Evolutionary conservation across 192 early-diverging fungal species (phyloP).

Genomic region (Gonapodya sp.): DNA sequence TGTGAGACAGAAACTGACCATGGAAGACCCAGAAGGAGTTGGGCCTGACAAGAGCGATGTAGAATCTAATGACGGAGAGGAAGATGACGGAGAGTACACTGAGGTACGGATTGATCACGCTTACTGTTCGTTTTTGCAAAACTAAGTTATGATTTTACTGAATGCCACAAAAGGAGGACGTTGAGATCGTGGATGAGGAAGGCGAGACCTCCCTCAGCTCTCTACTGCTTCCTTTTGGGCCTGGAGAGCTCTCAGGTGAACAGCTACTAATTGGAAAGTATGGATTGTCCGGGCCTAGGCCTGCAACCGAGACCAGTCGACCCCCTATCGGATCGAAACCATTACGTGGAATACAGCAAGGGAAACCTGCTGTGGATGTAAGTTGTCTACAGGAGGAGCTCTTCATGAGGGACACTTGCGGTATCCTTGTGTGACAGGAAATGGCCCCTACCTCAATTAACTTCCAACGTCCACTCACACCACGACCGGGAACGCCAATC

Average conservation of each 20-base stretch:
- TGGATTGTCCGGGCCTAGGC: background rate
- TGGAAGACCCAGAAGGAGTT: background rate
- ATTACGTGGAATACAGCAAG: background rate
- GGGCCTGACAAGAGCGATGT: background rate
- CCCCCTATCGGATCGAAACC: no score
- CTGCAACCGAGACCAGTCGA: no score
- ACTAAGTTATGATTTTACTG: background rate
- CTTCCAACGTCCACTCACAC: background rate
- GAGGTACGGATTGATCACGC: background rate
- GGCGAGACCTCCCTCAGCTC: background rate
- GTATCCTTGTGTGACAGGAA: no score
- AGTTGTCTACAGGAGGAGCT: no score
- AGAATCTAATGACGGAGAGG: background rate
- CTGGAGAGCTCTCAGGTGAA: background rate
- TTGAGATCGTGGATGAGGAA: background rate
- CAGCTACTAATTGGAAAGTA: background rate
- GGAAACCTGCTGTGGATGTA: background rate
- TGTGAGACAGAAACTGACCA: background rate
- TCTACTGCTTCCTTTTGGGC: background rate
- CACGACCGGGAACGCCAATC: background rate
- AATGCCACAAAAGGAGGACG: background rate
- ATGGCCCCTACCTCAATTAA: no score
- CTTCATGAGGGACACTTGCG: no score
- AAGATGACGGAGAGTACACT: background rate
- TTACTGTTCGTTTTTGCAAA: background rate